phyloP scores from a whole-genome alignment of 495 filamentous ascomycete genomes.

The Achaetomiella virescens region DNA sequence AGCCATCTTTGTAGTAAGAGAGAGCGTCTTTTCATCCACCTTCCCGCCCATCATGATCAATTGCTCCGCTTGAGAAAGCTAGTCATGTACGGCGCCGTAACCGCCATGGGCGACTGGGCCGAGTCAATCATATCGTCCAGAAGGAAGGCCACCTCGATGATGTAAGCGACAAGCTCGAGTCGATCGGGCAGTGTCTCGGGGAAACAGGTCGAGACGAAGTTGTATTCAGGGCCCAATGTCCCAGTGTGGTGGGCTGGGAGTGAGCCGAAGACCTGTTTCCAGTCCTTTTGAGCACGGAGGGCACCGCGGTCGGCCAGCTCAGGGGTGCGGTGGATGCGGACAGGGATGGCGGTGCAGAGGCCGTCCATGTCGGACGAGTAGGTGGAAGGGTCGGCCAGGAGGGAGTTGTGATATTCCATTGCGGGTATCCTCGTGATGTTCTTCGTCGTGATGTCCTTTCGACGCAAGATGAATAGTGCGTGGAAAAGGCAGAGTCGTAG shows the following conservation, averaged over 20 bases:
- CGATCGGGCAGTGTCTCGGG: slow-evolving; percentile 2
- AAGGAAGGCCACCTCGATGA: neutral
- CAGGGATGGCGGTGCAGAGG: neutral
- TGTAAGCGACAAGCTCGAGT: slow-evolving; percentile 4
- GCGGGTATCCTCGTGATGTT: neutral
- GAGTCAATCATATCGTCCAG: neutral
- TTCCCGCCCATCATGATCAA: neutral
- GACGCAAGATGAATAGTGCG: no score
- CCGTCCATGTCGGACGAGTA: neutral
- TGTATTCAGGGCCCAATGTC: neutral
- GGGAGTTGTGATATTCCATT: neutral
- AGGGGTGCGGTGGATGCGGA: neutral
- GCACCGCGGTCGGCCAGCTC: slow-evolving; percentile 4
- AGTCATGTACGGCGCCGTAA: neutral
- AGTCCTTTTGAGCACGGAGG: slow-evolving; percentile 12
- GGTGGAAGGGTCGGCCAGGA: neutral
- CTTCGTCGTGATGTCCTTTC: no score
- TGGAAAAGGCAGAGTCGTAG: neutral
- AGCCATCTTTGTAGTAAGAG: neutral
- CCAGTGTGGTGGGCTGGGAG: neutral
- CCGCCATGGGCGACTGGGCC: neutral
- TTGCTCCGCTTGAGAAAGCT: neutral
- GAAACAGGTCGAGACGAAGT: neutral
- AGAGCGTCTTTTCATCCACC: neutral
- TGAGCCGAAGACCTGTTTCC: neutral